phyloP scores from a whole-genome alignment of 169 alveolate genomes.

The Fabrea salina region DNA sequence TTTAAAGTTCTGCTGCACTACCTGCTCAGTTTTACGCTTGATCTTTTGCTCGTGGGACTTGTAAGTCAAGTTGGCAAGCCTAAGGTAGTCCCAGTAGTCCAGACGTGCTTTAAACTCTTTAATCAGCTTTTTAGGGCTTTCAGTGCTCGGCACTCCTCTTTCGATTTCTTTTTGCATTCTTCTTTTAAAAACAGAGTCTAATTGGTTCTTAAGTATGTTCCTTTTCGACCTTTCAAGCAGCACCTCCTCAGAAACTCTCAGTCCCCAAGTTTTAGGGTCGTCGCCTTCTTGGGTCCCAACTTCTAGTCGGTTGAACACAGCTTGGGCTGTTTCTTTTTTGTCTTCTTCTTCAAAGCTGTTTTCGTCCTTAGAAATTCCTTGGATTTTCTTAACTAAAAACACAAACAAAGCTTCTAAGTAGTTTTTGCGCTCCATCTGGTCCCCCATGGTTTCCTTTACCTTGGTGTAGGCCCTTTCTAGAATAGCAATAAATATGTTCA shows the following conservation, averaged over 20 bases:
- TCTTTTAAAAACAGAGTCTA: not conserved
- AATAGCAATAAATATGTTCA: conserved; percentile 62
- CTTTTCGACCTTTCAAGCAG: not conserved
- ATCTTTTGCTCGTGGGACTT: conserved; percentile 4
- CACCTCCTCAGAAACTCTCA: not conserved
- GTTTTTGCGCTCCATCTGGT: not conserved
- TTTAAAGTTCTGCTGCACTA: not conserved
- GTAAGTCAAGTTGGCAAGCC: not conserved
- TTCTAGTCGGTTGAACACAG: not conserved
- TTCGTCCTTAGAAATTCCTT: not conserved
- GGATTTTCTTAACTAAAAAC: not conserved
- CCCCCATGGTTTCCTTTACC: conserved; percentile 21
- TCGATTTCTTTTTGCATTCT: not conserved
- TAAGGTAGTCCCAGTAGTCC: conserved; percentile 27
- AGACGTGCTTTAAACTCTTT: conserved; percentile 9
- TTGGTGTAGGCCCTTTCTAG: conserved; percentile 41
- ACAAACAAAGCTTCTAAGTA: not conserved
- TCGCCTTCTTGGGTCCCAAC: conserved; percentile 12
- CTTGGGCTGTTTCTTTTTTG: not conserved
- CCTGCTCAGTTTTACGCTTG: conserved; percentile 13
- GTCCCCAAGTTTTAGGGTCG: conserved; percentile 21
- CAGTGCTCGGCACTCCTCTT: not conserved
- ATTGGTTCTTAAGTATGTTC: not conserved
- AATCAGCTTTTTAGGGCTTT: not conserved
- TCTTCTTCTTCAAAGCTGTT: not conserved